phyloP scores from a whole-genome alignment of 139 green algal species.

The Chlamydomonas incerta region DNA sequence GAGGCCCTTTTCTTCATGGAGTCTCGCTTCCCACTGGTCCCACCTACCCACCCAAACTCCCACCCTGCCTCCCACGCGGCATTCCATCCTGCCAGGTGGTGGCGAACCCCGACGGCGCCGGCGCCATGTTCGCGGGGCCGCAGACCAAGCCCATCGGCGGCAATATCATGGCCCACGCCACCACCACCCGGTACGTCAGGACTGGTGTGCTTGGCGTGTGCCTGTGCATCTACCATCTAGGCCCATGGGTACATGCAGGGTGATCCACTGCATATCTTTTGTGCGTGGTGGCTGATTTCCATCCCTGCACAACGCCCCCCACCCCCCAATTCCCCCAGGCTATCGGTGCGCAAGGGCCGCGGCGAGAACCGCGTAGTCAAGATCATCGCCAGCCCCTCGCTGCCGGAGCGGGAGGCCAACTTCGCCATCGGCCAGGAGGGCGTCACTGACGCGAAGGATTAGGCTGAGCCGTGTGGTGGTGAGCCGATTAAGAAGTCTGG shows the following conservation, averaged over 20 bases:
- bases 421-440: conserved; percentile 91
- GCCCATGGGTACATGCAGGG: no score
- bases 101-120: conserved; percentile 90
- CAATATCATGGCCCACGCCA: conserved; percentile 99
- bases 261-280: no score
- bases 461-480: no score
- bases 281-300: no score
- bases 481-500: no score
- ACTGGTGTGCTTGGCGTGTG: no score
- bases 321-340: no score
- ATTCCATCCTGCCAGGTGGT: conserved; percentile 68
- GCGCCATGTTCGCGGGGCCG: conserved; percentile 91
- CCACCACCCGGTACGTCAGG: conserved; percentile 45
- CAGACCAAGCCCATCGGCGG: conserved; percentile 97
- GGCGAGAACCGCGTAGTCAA: conserved; percentile 87
- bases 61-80: neutral
- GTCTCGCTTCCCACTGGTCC: no score
- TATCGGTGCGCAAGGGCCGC: conserved; percentile 93
- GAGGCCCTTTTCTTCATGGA: no score
- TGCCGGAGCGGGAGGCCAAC: conserved; percentile 94
- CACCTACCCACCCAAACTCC: neutral
- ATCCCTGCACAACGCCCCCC: no score
- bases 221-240: no score
- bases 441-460: conserved; percentile 92
- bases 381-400: conserved; percentile 91